Percentiles rank a stretch among this genome's conserved stretches.
These are phyloP conservation scores for Calocybe cyanea DNA, from an alignment of 768 basidiomycete genomes.

Conservation along the genomic window DNA sequence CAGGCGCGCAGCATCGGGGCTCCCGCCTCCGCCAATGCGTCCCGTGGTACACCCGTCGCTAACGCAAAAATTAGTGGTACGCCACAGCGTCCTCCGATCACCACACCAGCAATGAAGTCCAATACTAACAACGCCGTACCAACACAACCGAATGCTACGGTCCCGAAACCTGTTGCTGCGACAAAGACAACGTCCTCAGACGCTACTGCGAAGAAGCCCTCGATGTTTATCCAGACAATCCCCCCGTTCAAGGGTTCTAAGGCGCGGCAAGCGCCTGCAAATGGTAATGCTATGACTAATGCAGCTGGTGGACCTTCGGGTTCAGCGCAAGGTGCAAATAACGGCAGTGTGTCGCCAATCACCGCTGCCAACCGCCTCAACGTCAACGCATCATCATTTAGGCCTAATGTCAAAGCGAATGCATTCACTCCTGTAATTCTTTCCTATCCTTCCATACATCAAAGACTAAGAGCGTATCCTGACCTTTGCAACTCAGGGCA, in stretches of 20 bases:
- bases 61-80: constrained; percentile 30
- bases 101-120: constrained; percentile 19
- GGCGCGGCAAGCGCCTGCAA: constrained; percentile 26
- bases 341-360: constrained; percentile 48
- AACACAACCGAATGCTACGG: constrained; percentile 14
- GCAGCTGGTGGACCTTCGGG: constrained; percentile 15
- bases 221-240: constrained; percentile 85
- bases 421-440: constrained; percentile 64
- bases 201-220: constrained; percentile 39
- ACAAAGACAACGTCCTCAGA: constrained; percentile 27
- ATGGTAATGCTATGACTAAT: constrained; percentile 24
- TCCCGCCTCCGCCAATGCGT: constrained; percentile 48
- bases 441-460: constrained; percentile 19
- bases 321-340: constrained; percentile 13
- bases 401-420: constrained; percentile 78
- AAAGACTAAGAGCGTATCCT: constrained; percentile 17
- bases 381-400: constrained; percentile 88
- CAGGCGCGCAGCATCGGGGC: constrained; percentile 69
- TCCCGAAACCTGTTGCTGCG: constrained; percentile 25
- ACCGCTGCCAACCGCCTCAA: constrained; percentile 65
- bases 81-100: constrained; percentile 13
- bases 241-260: constrained; percentile 83
- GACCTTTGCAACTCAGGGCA: constrained; percentile 32
- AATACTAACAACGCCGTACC: constrained; percentile 21
- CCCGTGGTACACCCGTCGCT: constrained; percentile 37